A percentile compares a stretch with the other conserved stretches of the same genome.
These are phyloP conservation scores for Agroathelia rolfsii DNA, from an alignment of 1,284 basidiomycete genomes.

Conservation along the genomic window DNA sequence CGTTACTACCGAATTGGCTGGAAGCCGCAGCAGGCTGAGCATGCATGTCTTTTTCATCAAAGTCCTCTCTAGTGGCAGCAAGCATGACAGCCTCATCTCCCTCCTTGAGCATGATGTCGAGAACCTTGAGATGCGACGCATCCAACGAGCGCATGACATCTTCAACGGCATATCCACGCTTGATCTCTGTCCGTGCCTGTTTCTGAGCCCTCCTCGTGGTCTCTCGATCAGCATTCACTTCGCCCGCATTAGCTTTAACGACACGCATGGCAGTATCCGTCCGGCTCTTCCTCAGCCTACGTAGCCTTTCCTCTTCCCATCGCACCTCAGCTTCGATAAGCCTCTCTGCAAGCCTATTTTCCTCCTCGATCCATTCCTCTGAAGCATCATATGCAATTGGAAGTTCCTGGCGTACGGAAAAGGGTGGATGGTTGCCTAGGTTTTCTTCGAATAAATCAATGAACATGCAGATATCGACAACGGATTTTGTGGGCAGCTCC, in stretches of 20 bases:
- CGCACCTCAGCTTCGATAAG: slow-evolving; percentile 25
- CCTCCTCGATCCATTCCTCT: slow-evolving; percentile 45
- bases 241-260: slow-evolving; percentile 2
- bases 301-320: slow-evolving; percentile 16
- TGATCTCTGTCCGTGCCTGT: background rate
- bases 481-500: slow-evolving; percentile 51
- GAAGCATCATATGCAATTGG: slow-evolving; percentile 25
- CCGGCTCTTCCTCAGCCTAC: slow-evolving; percentile 1
- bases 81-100: slow-evolving; percentile 20
- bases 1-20: too few species aligned
- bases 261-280: too few species aligned
- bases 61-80: too few species aligned
- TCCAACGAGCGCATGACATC: slow-evolving; percentile 29
- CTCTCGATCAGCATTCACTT: slow-evolving; percentile 1
- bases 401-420: background rate
- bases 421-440: slow-evolving; percentile 10
- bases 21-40: too few species aligned
- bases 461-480: slow-evolving; percentile 52
- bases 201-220: slow-evolving; percentile 7
- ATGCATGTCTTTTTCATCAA: background rate
- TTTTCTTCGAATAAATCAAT: slow-evolving; percentile 39
- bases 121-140: slow-evolving; percentile 26
- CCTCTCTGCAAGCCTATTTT: slow-evolving; percentile 43
- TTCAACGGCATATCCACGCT: slow-evolving; percentile 11
- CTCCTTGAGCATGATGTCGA: slow-evolving; percentile 38